These are phyloP conservation scores for Zizania latifolia DNA, from an alignment of 176 grass and related monocot species.

Conservation along the genomic window DNA sequence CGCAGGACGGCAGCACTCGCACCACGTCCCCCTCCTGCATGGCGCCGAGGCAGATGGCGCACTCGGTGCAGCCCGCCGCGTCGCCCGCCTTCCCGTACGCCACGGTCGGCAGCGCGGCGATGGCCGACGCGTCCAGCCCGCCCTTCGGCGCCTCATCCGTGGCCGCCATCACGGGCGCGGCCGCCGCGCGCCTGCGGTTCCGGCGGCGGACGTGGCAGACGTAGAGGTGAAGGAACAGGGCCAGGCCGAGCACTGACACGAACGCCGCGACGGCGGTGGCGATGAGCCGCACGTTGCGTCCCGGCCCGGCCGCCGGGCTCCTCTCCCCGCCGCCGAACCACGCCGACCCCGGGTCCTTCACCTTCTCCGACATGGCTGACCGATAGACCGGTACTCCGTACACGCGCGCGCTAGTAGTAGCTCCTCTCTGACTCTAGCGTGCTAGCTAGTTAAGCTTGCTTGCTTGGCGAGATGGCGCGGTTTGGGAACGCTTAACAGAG, in stretches of 20 bases:
- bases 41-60: slow-evolving; percentile 56
- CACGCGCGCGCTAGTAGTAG: neutral
- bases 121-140: slow-evolving; percentile 41
- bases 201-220: slow-evolving; percentile 43
- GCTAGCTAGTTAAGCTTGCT: neutral
- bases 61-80: slow-evolving; percentile 16
- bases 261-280: slow-evolving; percentile 27
- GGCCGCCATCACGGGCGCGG: neutral
- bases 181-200: neutral
- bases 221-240: slow-evolving; percentile 49
- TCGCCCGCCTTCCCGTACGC: slow-evolving; percentile 9
- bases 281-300: slow-evolving; percentile 29
- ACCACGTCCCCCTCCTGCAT: slow-evolving; percentile 35
- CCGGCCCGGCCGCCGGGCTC: neutral
- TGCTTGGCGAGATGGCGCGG: slow-evolving; percentile 3
- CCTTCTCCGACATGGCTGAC: slow-evolving; percentile 23
- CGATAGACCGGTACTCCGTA: neutral
- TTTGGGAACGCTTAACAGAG: neutral
- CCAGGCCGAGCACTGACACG: slow-evolving; percentile 41
- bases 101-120: slow-evolving; percentile 41
- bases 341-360: slow-evolving; percentile 47
- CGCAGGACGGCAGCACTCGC: slow-evolving; percentile 39
- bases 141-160: neutral
- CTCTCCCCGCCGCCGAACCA: slow-evolving; percentile 36
- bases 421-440: neutral